Conservation (phyloP, 768 basidiomycete species). For the Sutorius australiensis region DNA sequence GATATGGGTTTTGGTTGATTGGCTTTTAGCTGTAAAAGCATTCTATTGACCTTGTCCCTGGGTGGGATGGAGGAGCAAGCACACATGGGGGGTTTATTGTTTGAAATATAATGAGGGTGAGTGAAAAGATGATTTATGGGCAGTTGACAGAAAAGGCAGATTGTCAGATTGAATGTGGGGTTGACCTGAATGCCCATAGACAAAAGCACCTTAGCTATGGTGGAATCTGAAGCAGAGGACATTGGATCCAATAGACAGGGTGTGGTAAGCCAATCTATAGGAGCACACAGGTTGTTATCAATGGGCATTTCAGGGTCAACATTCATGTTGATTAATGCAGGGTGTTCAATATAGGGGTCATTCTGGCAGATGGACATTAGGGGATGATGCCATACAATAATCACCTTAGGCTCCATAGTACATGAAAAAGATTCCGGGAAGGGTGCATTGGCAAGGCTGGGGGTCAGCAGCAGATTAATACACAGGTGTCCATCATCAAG, state of each 20-base stretch:
- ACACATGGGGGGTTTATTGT: background rate
- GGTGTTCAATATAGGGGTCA: too few species aligned
- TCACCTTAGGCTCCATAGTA: too few species aligned
- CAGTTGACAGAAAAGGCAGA: background rate
- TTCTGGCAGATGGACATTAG: too few species aligned
- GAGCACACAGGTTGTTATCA: too few species aligned
- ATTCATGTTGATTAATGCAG: too few species aligned
- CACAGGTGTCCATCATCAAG: too few species aligned
- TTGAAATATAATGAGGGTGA: background rate
- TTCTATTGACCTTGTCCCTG: background rate
- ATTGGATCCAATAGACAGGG: background rate
- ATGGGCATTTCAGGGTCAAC: too few species aligned
- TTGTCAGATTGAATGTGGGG: background rate
- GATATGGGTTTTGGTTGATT: background rate
- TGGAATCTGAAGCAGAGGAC: background rate
- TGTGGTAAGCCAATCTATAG: background rate
- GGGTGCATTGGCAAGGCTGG: too few species aligned
- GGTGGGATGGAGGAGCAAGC: background rate
- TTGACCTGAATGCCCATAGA: background rate
- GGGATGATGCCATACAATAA: constrained; percentile 10
- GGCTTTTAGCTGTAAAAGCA: background rate
- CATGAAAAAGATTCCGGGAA: too few species aligned
- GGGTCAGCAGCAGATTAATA: too few species aligned
- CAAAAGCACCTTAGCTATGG: background rate
- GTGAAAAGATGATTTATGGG: background rate